Evolutionary conservation across 2,329 filamentous ascomycete species (phyloP).

Genomic region (Cladosporium sp.): DNA sequence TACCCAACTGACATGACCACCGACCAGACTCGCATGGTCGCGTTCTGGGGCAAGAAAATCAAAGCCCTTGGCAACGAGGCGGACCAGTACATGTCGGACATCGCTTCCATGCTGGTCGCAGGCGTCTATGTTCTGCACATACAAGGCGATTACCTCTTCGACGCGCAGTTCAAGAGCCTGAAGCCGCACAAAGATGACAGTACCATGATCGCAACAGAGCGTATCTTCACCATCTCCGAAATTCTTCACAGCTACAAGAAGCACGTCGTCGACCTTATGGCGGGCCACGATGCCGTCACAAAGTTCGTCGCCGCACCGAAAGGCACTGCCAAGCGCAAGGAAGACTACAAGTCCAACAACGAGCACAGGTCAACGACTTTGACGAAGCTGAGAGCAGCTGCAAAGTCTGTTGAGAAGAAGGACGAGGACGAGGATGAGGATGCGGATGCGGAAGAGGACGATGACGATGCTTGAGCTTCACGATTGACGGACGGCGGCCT

Average conservation of each 20-base stretch:
- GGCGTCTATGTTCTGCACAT: neutral
- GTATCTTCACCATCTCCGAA: neutral
- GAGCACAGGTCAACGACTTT: neutral
- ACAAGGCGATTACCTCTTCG: neutral
- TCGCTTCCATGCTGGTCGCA: slow-evolving; percentile 1
- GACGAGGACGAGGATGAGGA: neutral
- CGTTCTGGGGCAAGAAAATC: neutral
- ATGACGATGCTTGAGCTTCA: neutral
- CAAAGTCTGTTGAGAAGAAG: neutral
- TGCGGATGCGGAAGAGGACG: neutral
- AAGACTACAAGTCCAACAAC: slow-evolving; percentile 6
- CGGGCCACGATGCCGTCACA: neutral
- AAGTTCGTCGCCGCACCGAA: slow-evolving; percentile 3
- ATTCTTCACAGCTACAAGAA: neutral
- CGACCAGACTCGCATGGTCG: neutral
- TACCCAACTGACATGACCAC: neutral
- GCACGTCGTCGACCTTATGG: slow-evolving; percentile 2
- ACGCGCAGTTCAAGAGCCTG: neutral
- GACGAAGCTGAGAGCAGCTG: neutral
- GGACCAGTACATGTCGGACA: neutral
- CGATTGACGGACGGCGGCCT: no score
- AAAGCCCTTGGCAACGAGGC: neutral
- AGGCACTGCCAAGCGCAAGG: slow-evolving; percentile 1
- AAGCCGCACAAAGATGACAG: neutral
- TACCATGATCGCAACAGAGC: neutral